phyloP scores from a whole-genome alignment of 2,329 filamentous ascomycete species.

The Microdochium paspali region DNA sequence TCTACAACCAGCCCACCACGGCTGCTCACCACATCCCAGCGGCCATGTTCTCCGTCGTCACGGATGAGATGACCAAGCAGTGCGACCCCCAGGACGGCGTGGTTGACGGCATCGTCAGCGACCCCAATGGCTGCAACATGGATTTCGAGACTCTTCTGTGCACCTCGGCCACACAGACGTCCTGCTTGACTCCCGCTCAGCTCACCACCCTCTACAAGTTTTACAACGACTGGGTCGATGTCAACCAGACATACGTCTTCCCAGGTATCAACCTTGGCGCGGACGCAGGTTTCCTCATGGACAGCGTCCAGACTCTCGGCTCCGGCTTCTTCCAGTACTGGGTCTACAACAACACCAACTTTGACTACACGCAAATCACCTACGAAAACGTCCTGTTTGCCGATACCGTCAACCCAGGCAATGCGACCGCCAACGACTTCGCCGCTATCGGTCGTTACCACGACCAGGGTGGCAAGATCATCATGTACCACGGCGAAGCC shows the following conservation, averaged over 20 bases:
- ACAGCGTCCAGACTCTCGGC: conserved; percentile 7
- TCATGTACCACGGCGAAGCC: conserved; percentile 25
- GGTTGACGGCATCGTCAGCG: conserved; percentile 29
- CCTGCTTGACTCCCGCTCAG: conserved; percentile 29
- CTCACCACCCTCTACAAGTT: conserved; percentile 21
- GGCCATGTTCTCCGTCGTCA: conserved; percentile 27
- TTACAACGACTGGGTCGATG: conserved; percentile 17
- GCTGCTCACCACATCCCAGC: conserved; percentile 29
- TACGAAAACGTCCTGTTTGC: conserved; percentile 15
- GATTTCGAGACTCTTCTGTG: conserved; percentile 27
- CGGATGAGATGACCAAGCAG: conserved; percentile 28
- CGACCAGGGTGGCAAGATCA: conserved; percentile 22
- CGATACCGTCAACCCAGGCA: conserved; percentile 15
- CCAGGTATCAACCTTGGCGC: conserved; percentile 15
- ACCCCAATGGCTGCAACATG: conserved; percentile 28
- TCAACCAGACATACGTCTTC: conserved; percentile 15
- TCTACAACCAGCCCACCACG: conserved; percentile 31
- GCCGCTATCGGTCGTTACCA: conserved; percentile 17
- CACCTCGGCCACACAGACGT: conserved; percentile 7
- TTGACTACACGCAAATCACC: conserved; percentile 16
- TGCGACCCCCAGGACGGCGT: conserved; percentile 34
- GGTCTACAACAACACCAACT: conserved; percentile 16
- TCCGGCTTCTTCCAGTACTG: conserved; percentile 12
- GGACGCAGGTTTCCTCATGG: conserved; percentile 9
- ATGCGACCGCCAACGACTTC: conserved; percentile 14